These are phyloP conservation scores for Tieghemiomyces parasiticus DNA, from an alignment of 192 early-diverging fungal species.

Conservation along the genomic window DNA sequence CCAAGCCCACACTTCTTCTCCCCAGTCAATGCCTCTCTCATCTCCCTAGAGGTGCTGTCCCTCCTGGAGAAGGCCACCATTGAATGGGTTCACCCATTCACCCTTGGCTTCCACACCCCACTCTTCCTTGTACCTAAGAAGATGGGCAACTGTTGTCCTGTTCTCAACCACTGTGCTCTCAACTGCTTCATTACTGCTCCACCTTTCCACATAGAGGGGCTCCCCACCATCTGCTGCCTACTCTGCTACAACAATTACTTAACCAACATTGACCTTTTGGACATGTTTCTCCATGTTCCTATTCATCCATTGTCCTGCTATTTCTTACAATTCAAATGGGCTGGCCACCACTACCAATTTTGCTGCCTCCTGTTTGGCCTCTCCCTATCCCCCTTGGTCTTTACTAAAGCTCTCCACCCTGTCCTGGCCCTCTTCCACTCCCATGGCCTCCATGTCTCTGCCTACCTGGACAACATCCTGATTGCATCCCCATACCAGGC, in stretches of 20 bases:
- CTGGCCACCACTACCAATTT: constrained; percentile 17
- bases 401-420: constrained; percentile 17
- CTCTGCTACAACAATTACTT: constrained; percentile 13
- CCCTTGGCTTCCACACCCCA: neutral
- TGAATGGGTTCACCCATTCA: constrained; percentile 3
- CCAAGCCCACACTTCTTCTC: no score
- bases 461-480: neutral
- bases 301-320: constrained; percentile 11
- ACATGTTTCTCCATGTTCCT: constrained; percentile 24
- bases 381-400: constrained; percentile 17
- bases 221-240: constrained; percentile 7
- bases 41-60: neutral
- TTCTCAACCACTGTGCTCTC: neutral
- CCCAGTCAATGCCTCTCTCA: no score
- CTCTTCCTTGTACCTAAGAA: constrained; percentile 2
- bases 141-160: neutral
- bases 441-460: neutral
- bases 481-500: neutral
- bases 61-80: constrained; percentile 1
- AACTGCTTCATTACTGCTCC: neutral
- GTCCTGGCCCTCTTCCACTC: neutral
- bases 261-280: constrained; percentile 18
- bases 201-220: neutral
- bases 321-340: constrained; percentile 20
- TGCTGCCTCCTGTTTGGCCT: constrained; percentile 17